Evolutionary conservation across 2,329 filamentous ascomycete genomes (phyloP), one percentile per base, ranked within the genome.

Genomic region (Pseudogymnoascus sp.): DNA sequence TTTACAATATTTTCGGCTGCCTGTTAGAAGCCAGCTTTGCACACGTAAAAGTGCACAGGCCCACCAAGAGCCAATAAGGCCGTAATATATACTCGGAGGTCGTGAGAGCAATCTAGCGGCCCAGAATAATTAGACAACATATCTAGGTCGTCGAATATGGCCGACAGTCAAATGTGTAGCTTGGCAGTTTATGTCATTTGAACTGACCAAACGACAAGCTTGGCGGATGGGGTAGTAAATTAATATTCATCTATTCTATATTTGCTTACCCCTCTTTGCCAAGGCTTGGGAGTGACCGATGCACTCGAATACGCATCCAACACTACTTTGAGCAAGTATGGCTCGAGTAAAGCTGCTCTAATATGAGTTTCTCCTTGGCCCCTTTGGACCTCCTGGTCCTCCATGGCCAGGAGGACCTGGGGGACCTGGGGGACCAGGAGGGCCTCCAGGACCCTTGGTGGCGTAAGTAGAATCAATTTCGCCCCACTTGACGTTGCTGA

Each of bases 401-500:
- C 21, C 21, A 21, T 21, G 21, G 21, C 21, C 21, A 21, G 21
- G 21, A 21, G 21, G 21, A 21, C 21, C 21, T 21, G 21, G 21
- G 21, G 21, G 21, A 21, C 21, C 21, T 21, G 21, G 21, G 21
- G 21, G 21, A 21, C 21, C 21, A 21, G 21, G 21, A 21, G 47
- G 47, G 9, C 26, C 44, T 50, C 26, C 26, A 5, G 31, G 54
- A 37, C 15, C 15, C 54, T 37, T 59, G 0, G 2, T 29, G 59
- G 15, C 10, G 59, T 74, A 80, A 0, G 79, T 85, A 15, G 80
- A 81, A 4, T 78, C 81, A 67, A 86, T 80, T 65, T 85, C 81
- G n/a, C 83, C 83, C 77, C 81, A 83, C 67, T 78, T 79, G 66
- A 86, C 80, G 67, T 84, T 79, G 64, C 77, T 80, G 67, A 83